A percentile compares a stretch with the other conserved stretches of the same genome.
Evolutionary conservation across 2,329 filamentous ascomycete species (phyloP).

Genomic region (Botryotinia narcissicola): DNA sequence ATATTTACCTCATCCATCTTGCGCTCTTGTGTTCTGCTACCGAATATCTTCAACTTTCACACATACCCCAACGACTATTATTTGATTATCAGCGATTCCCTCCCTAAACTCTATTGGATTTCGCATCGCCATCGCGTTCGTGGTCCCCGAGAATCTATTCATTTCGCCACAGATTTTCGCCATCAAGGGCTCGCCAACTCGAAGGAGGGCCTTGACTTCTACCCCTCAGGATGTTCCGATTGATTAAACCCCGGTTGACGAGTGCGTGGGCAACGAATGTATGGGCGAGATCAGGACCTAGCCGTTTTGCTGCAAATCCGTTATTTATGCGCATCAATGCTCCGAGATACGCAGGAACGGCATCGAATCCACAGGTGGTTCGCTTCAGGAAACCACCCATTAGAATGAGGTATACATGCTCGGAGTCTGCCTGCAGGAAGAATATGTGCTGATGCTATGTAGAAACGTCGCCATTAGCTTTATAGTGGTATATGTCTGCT

Average conservation of each 20-base stretch:
- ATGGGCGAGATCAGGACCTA: neutral
- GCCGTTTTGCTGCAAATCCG: slow-evolving; percentile 30
- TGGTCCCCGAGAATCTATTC: neutral
- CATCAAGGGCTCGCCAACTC: slow-evolving; percentile 31
- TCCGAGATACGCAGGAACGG: slow-evolving; percentile 27
- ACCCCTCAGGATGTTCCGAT: slow-evolving; percentile 32
- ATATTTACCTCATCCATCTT: neutral
- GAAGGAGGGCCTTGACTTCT: slow-evolving; percentile 33
- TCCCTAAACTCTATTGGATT: neutral
- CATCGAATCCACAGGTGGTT: slow-evolving; percentile 32
- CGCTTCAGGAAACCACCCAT: slow-evolving; percentile 27
- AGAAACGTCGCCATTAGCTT: slow-evolving; percentile 36
- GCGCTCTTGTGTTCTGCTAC: neutral
- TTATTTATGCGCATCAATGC: slow-evolving; percentile 31
- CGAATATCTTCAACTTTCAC: neutral
- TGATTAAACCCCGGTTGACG: slow-evolving; percentile 25
- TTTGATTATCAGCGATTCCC: neutral
- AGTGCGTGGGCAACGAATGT: slow-evolving; percentile 16
- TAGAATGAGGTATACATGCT: slow-evolving; percentile 25
- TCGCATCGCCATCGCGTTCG: neutral
- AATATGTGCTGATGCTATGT: slow-evolving; percentile 5
- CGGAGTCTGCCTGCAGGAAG: neutral
- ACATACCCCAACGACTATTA: neutral
- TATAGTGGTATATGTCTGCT: slow-evolving; percentile 42
- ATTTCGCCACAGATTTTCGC: neutral